Evolutionary conservation across 2,329 filamentous ascomycete species (phyloP).

Genomic region (Neurospora crassa): DNA sequence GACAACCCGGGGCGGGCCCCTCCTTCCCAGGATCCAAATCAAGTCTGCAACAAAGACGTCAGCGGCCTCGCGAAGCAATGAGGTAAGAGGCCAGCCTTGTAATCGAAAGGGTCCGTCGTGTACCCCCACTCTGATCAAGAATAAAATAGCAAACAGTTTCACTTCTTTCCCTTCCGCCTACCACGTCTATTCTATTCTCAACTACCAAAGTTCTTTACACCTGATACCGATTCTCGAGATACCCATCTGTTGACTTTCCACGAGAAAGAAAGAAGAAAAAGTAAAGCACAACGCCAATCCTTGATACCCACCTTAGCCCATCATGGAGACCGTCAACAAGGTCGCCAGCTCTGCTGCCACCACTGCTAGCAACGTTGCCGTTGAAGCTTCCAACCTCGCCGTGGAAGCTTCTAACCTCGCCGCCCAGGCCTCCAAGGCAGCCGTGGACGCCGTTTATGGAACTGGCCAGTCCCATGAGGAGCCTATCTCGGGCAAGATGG

Average conservation of each 20-base stretch:
- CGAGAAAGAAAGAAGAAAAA: background rate
- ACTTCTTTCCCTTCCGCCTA: background rate
- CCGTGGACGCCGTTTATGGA: conserved; percentile 40
- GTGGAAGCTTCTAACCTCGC: background rate
- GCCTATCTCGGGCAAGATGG: conserved; percentile 61
- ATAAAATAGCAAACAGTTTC: background rate
- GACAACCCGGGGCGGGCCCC: background rate
- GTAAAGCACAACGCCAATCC: background rate
- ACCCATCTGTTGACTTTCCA: background rate
- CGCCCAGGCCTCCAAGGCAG: conserved; percentile 20
- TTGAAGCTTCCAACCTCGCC: background rate
- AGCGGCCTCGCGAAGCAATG: background rate
- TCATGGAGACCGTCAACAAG: conserved; percentile 57
- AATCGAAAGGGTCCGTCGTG: background rate
- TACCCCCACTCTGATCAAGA: background rate
- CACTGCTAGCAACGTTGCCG: background rate
- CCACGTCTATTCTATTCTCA: background rate
- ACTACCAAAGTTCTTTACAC: background rate
- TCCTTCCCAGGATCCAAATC: background rate
- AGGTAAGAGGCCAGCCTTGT: background rate
- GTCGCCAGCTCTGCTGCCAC: conserved; percentile 26
- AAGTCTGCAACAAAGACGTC: background rate
- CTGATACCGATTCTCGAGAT: background rate
- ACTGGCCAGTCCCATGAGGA: conserved; percentile 38
- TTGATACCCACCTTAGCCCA: conserved; percentile 9